phyloP scores from a whole-genome alignment of 2,329 filamentous ascomycete genomes.

The Kalaharituber pfeilii region DNA sequence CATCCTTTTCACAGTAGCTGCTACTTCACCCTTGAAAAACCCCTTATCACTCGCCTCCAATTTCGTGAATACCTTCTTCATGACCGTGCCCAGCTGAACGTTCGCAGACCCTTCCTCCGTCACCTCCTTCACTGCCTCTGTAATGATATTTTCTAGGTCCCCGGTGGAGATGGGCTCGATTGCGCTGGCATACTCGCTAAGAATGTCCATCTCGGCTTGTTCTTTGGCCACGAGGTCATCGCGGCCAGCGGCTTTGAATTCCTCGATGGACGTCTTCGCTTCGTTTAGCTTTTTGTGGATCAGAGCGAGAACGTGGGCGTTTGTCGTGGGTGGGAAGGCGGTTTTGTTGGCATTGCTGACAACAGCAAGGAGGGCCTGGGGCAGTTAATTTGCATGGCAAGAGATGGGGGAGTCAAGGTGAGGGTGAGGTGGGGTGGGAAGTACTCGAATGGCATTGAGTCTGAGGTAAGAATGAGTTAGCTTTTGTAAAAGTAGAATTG shows the following conservation, averaged over 20 bases:
- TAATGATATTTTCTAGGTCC: slow-evolving; percentile 40
- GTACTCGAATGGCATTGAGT: slow-evolving; percentile 46
- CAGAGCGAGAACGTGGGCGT: slow-evolving; percentile 50
- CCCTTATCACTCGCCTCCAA: slow-evolving; percentile 35
- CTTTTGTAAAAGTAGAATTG: not conserved
- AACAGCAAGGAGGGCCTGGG: slow-evolving; percentile 41
- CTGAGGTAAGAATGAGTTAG: slow-evolving; percentile 25
- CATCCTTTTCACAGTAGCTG: slow-evolving; percentile 42
- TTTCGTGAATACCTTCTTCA: slow-evolving; percentile 42
- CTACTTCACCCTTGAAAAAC: slow-evolving; percentile 45
- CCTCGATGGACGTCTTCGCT: slow-evolving; percentile 40
- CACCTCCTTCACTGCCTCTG: slow-evolving; percentile 35
- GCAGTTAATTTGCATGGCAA: slow-evolving; percentile 46
- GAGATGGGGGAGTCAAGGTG: not conserved
- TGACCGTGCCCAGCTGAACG: slow-evolving; percentile 38
- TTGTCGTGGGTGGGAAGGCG: slow-evolving; percentile 47
- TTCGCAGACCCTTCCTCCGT: slow-evolving; percentile 32
- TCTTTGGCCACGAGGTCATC: slow-evolving; percentile 56
- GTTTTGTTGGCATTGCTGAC: slow-evolving; percentile 64
- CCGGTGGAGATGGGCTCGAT: slow-evolving; percentile 42
- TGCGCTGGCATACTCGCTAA: slow-evolving; percentile 34
- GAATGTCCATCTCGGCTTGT: slow-evolving; percentile 43
- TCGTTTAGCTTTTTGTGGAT: slow-evolving; percentile 46
- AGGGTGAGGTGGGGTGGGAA: not conserved
- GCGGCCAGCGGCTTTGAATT: slow-evolving; percentile 47